phyloP scores from a whole-genome alignment of 2,329 filamentous ascomycete genomes.

The Alternaria sp. region DNA sequence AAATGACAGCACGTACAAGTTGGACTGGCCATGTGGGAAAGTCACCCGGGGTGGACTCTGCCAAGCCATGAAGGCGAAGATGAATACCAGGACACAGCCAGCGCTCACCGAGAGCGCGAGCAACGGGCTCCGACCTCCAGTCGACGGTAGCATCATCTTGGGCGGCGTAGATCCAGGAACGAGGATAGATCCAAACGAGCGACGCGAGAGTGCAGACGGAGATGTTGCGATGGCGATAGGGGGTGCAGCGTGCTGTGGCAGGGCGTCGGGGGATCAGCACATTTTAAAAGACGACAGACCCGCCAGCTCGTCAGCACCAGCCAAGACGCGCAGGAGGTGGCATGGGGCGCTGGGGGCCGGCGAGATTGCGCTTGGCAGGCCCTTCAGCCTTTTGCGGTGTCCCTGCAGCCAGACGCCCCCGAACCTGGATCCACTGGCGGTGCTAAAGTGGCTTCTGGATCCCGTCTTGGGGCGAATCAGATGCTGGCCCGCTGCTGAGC shows the following conservation, averaged over 20 bases:
- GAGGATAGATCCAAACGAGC: slow-evolving; percentile 11
- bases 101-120: slow-evolving; percentile 40
- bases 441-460: slow-evolving; percentile 12
- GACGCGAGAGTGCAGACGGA: slow-evolving; percentile 6
- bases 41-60: slow-evolving; percentile 35
- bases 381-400: slow-evolving; percentile 22
- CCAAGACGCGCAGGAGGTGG: slow-evolving; percentile 26
- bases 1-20: slow-evolving; percentile 30
- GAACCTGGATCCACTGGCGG: slow-evolving; percentile 19
- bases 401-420: slow-evolving; percentile 15
- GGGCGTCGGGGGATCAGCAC: slow-evolving; percentile 25
- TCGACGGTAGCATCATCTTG: slow-evolving; percentile 40
- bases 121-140: slow-evolving; percentile 41
- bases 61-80: slow-evolving; percentile 46
- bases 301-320: slow-evolving; percentile 26
- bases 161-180: slow-evolving; percentile 6
- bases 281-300: slow-evolving; percentile 28
- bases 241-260: slow-evolving; percentile 12
- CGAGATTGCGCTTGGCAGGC: slow-evolving; percentile 35
- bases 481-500: slow-evolving; percentile 3
- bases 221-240: slow-evolving; percentile 20
- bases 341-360: slow-evolving; percentile 21
- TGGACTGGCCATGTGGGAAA: slow-evolving; percentile 27
- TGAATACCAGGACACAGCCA: slow-evolving; percentile 39
- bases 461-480: slow-evolving; percentile 15